A percentile compares a stretch with the other conserved stretches of the same genome.
phyloP scores from a whole-genome alignment of 1,139 yeast species.

The Candida neerlandica region DNA sequence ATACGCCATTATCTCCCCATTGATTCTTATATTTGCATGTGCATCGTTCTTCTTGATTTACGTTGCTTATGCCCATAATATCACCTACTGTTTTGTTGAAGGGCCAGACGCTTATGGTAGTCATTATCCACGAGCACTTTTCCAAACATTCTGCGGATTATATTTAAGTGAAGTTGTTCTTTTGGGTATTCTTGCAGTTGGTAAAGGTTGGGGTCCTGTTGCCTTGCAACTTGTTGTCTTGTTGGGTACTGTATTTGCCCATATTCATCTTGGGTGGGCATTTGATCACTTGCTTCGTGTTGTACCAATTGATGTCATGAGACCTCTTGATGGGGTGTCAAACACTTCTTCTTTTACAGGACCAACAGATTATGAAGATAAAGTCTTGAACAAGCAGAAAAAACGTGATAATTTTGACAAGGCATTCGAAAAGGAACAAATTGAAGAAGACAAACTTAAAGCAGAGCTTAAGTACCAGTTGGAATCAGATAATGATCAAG shows the following conservation, averaged over 20 bases:
- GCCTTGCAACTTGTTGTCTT: conserved; percentile 71
- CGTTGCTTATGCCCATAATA: conserved; percentile 77
- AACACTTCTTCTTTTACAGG: conserved; percentile 58
- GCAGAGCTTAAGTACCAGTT: conserved; percentile 24
- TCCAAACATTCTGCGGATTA: conserved; percentile 85
- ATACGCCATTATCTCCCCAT: conserved; percentile 81
- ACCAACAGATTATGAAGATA: conserved; percentile 36
- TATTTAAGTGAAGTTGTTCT: conserved; percentile 86
- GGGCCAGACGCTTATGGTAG: conserved; percentile 79
- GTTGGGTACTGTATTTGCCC: conserved; percentile 66
- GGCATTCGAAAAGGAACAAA: conserved; percentile 21
- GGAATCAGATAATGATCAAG: conserved; percentile 20
- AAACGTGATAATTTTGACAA: conserved; percentile 15
- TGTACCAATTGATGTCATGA: conserved; percentile 71
- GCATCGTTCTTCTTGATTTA: conserved; percentile 72
- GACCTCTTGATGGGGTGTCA: conserved; percentile 67
- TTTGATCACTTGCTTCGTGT: conserved; percentile 62
- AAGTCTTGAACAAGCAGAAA: conserved; percentile 29
- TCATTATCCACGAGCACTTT: conserved; percentile 84
- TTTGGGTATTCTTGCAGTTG: conserved; percentile 82
- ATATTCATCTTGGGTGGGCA: conserved; percentile 60
- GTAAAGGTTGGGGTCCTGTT: conserved; percentile 95
- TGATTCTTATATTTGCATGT: conserved; percentile 65
- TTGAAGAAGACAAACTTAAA: conserved; percentile 18
- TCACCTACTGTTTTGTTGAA: conserved; percentile 65